Conservation (phyloP, 495 filamentous ascomycete genomes). For the Poronia punctata region DNA sequence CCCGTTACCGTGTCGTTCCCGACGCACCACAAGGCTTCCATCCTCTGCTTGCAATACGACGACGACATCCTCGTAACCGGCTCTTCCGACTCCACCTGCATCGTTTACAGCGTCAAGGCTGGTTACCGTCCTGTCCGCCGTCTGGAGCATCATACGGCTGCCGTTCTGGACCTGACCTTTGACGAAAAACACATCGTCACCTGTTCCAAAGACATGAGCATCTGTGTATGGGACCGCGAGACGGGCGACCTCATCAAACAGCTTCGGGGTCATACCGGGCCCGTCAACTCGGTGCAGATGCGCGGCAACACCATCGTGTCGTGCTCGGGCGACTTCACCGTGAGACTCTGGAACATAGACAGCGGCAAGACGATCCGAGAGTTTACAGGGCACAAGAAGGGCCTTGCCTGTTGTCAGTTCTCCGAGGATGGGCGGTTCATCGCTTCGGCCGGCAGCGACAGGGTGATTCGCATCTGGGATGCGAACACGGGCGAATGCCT, state of each 20-base stretch:
- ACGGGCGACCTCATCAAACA: slow-evolving; percentile 67
- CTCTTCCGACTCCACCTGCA: slow-evolving; percentile 85
- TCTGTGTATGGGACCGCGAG: slow-evolving; percentile 86
- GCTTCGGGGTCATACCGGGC: slow-evolving; percentile 75
- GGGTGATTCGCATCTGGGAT: slow-evolving; percentile 90
- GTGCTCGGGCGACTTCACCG: slow-evolving; percentile 84
- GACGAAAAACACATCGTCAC: slow-evolving; percentile 89
- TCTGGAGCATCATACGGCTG: slow-evolving; percentile 69
- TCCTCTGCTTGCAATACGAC: slow-evolving; percentile 92
- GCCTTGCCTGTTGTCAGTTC: slow-evolving; percentile 92
- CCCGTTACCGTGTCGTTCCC: slow-evolving; percentile 43
- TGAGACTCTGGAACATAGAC: slow-evolving; percentile 90
- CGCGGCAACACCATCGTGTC: slow-evolving; percentile 86
- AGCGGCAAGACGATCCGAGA: slow-evolving; percentile 80
- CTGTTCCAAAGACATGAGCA: slow-evolving; percentile 87
- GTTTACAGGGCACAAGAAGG: slow-evolving; percentile 78
- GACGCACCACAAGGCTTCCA: slow-evolving; percentile 73
- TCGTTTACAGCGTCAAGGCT: slow-evolving; percentile 77
- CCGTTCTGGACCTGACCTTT: slow-evolving; percentile 88
- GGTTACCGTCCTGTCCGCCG: slow-evolving; percentile 72
- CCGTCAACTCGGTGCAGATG: slow-evolving; percentile 92
- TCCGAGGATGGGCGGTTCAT: slow-evolving; percentile 84
- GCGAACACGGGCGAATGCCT: slow-evolving; percentile 80
- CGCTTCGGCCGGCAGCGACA: slow-evolving; percentile 88
- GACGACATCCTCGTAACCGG: slow-evolving; percentile 88